These are phyloP conservation scores for Kurtzmaniella quercitrusa DNA, from an alignment of 1,139 yeast species.

Conservation along the genomic window DNA sequence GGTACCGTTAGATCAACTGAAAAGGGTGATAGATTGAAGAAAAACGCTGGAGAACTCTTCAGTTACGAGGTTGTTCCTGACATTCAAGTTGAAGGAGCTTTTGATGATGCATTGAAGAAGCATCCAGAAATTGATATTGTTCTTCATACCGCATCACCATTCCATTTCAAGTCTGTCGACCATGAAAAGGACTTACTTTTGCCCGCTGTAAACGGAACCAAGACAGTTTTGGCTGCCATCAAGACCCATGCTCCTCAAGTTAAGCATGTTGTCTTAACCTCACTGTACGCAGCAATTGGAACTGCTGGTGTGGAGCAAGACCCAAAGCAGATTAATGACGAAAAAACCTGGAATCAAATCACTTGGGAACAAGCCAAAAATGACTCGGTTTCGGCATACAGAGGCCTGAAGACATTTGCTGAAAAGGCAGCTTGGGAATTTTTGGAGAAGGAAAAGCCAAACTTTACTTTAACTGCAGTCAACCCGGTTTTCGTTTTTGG, in stretches of 20 bases:
- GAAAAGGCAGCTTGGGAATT: slow-evolving; percentile 21
- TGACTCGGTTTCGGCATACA: slow-evolving; percentile 22
- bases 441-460: slow-evolving; percentile 14
- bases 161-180: slow-evolving; percentile 29
- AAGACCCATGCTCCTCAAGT: slow-evolving; percentile 20
- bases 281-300: slow-evolving; percentile 18
- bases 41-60: slow-evolving; percentile 24
- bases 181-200: slow-evolving; percentile 36
- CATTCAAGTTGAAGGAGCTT: slow-evolving; percentile 28
- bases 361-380: slow-evolving; percentile 19
- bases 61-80: slow-evolving; percentile 33
- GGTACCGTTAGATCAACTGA: slow-evolving; percentile 59
- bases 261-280: slow-evolving; percentile 7
- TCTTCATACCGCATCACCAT: slow-evolving; percentile 32
- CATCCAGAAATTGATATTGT: slow-evolving; percentile 25
- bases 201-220: slow-evolving; percentile 41
- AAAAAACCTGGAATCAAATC: slow-evolving; percentile 14
- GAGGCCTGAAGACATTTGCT: slow-evolving; percentile 28
- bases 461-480: slow-evolving; percentile 13
- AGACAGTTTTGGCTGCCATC: slow-evolving; percentile 26
- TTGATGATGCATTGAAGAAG: slow-evolving; percentile 27
- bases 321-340: slow-evolving; percentile 12
- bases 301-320: slow-evolving; percentile 14
- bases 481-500: slow-evolving; percentile 24
- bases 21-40: slow-evolving; percentile 45